Evolutionary conservation across 352 stramenopile species (phyloP).

Genomic region (Nothophytophthora sp.): DNA sequence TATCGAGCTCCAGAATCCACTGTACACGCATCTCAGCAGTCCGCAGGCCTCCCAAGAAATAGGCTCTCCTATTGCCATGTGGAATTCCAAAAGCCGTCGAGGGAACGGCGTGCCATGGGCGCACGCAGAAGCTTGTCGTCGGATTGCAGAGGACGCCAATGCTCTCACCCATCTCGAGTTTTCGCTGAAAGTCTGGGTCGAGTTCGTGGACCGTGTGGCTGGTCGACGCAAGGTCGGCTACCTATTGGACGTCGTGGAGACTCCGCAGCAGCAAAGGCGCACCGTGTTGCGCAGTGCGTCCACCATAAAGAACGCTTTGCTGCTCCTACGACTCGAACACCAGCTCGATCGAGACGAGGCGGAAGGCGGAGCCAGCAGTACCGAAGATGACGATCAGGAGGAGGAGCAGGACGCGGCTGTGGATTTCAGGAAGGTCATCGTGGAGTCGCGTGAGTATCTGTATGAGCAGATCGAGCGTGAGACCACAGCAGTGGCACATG

Average conservation of each 20-base stretch:
- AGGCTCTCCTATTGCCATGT: conserved; percentile 24
- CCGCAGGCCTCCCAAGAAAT: conserved; percentile 3
- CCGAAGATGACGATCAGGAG: conserved; percentile 21
- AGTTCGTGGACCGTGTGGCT: conserved; percentile 56
- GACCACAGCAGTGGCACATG: conserved; percentile 39
- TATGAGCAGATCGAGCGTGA: conserved; percentile 71
- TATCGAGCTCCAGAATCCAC: conserved; percentile 2
- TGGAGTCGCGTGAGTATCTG: conserved; percentile 66
- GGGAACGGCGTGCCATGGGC: conserved; percentile 15
- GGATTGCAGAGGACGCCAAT: conserved; percentile 19
- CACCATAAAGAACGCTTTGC: conserved; percentile 62
- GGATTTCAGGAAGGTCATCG: conserved; percentile 48
- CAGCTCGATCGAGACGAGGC: conserved; percentile 10
- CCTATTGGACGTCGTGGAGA: conserved; percentile 54
- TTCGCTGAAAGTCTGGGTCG: conserved; percentile 67
- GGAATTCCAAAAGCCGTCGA: conserved; percentile 3
- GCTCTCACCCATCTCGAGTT: conserved; percentile 48
- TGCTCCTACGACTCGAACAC: conserved; percentile 40
- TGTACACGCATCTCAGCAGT: conserved; percentile 4
- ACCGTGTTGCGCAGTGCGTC: conserved; percentile 56
- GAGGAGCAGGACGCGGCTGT: conserved; percentile 7
- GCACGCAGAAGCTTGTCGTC: conserved; percentile 23
- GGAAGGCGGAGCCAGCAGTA: conserved; percentile 10
- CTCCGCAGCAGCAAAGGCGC: conserved; percentile 11
- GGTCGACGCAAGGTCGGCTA: conserved; percentile 74